These are phyloP conservation scores for Isoetes engelmannii DNA, from an alignment of 83 land plant species.

Conservation along the genomic window DNA sequence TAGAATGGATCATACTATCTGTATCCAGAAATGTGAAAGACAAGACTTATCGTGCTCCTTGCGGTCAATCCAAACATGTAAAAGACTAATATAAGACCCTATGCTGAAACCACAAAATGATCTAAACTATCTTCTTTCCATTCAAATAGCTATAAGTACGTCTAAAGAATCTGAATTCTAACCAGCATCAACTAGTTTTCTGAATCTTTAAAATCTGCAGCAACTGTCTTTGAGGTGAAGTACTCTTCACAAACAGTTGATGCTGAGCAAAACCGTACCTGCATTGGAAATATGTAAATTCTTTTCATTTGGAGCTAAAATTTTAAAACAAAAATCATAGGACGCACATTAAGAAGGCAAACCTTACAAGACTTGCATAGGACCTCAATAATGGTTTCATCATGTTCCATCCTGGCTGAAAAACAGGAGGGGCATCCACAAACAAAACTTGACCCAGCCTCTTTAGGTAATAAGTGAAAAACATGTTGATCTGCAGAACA, in stretches of 20 bases:
- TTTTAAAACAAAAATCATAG: not conserved
- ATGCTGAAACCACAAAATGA: too few relatives aligned
- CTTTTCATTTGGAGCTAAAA: not conserved
- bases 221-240: slow-evolving; percentile 52
- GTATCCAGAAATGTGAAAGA: too few relatives aligned
- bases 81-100: too few relatives aligned
- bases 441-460: slow-evolving; percentile 73
- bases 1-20: too few relatives aligned
- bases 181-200: too few relatives aligned
- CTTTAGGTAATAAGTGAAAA: slow-evolving; percentile 83
- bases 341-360: not conserved
- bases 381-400: slow-evolving; percentile 73
- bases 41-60: too few relatives aligned
- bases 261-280: slow-evolving; percentile 78
- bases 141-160: too few relatives aligned
- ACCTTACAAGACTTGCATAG: slow-evolving; percentile 74
- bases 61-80: too few relatives aligned
- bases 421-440: slow-evolving; percentile 89
- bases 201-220: slow-evolving; percentile 44
- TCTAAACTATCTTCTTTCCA: too few relatives aligned
- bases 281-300: slow-evolving; percentile 9
- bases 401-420: slow-evolving; percentile 82
- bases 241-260: slow-evolving; percentile 54
- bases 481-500: slow-evolving; percentile 71
- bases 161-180: too few relatives aligned